Conservation (phyloP, 1,284 basidiomycete genomes). For the Rhodotorula sp. region DNA sequence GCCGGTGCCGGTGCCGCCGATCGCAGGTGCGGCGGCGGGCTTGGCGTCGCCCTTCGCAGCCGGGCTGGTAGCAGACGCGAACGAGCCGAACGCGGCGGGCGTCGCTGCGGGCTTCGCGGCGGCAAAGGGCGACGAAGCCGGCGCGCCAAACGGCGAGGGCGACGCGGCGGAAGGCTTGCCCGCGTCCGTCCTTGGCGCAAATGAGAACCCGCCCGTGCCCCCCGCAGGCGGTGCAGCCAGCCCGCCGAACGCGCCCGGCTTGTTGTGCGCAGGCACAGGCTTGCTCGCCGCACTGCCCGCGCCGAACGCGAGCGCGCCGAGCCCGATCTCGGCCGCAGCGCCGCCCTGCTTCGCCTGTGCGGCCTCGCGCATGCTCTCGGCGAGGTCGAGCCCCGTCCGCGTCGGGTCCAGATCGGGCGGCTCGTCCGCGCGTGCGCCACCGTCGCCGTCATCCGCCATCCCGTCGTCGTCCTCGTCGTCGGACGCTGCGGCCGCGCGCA, state of each 20-base stretch:
- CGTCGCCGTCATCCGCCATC: constrained; percentile 9
- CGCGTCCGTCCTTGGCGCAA: not conserved
- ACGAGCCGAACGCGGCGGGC: not conserved
- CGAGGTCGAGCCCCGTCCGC: constrained; percentile 26
- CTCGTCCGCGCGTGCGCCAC: constrained; percentile 30
- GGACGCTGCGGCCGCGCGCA: not conserved
- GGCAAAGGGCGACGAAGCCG: not conserved
- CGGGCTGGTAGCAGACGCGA: not conserved
- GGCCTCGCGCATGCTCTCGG: constrained; percentile 26
- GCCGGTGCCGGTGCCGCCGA: too few species aligned
- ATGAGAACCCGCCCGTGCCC: constrained; percentile 24
- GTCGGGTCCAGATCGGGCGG: constrained; percentile 42
- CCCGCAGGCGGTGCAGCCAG: not conserved
- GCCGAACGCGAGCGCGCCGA: constrained; percentile 35
- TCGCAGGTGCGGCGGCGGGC: not conserved
- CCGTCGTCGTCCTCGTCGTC: constrained; percentile 25
- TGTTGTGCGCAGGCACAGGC: not conserved
- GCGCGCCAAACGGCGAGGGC: not conserved
- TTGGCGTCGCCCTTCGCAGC: not conserved
- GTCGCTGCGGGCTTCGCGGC: not conserved
- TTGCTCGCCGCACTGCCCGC: not conserved
- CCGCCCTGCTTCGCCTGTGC: not conserved
- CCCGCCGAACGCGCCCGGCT: not conserved
- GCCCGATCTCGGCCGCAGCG: constrained; percentile 2
- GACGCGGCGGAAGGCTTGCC: not conserved